Evolutionary conservation across 1,284 basidiomycete species (phyloP).

Genomic region (Ceratobasidium sp.): DNA sequence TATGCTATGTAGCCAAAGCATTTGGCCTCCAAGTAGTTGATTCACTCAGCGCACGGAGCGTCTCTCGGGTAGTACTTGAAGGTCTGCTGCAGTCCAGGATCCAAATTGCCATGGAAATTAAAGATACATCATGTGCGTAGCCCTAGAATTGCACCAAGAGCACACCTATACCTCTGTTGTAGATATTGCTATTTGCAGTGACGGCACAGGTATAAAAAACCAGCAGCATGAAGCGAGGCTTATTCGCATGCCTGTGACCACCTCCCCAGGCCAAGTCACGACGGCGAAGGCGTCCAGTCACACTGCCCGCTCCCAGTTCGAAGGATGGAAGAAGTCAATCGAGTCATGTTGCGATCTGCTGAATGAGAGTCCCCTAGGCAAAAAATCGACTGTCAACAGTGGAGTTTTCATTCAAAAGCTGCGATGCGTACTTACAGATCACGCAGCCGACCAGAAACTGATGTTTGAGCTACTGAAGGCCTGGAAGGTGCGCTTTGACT

Average conservation of each 20-base stretch:
- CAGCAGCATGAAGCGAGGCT: slow-evolving; percentile 10
- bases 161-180: background rate
- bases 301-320: background rate
- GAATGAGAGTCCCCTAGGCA: background rate
- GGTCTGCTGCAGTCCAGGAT: background rate
- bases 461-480: background rate
- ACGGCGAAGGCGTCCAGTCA: background rate
- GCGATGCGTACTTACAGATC: slow-evolving; percentile 14
- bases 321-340: background rate
- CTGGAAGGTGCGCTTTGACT: slow-evolving; percentile 18
- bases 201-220: slow-evolving; percentile 28
- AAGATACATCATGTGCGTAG: background rate
- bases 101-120: slow-evolving; percentile 7
- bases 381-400: background rate
- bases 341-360: background rate
- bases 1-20: background rate
- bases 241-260: background rate
- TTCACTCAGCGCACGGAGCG: slow-evolving; percentile 13
- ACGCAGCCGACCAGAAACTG: slow-evolving; percentile 16
- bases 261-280: background rate
- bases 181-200: slow-evolving; percentile 20
- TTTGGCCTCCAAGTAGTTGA: background rate
- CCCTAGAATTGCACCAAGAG: background rate
- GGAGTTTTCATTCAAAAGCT: background rate
- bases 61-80: slow-evolving; percentile 3